Percentiles rank a stretch among this genome's conserved stretches.
Conservation (phyloP, 1,284 basidiomycete species). For the Moesziomyces sp. region DNA sequence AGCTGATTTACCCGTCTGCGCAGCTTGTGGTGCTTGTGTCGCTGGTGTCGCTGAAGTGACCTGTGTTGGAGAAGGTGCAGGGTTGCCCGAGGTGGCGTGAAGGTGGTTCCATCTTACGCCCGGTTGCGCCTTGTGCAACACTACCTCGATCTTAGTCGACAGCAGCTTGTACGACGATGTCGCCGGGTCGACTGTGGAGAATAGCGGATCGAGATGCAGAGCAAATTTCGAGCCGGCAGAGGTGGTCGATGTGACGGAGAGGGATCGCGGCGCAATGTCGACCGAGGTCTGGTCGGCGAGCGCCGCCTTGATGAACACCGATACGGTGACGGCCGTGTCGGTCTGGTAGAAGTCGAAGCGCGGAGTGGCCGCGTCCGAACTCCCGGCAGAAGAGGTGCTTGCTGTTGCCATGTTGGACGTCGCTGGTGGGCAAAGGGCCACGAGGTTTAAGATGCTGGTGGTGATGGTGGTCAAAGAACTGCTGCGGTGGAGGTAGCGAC, state of each 20-base stretch:
- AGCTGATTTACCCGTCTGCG: conserved; percentile 2
- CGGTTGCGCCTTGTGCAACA: conserved; percentile 46
- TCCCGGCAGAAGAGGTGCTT: conserved; percentile 1
- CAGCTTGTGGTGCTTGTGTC: conserved; percentile 7
- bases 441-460: conserved; percentile 5
- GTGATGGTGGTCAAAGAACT: neutral
- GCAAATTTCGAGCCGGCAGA: conserved; percentile 25
- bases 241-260: conserved; percentile 25
- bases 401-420: conserved; percentile 9
- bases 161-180: conserved; percentile 45
- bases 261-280: conserved; percentile 19
- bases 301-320: conserved; percentile 59
- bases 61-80: neutral
- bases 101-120: conserved; percentile 47
- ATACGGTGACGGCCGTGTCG: conserved; percentile 54
- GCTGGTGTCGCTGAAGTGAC: conserved; percentile 20
- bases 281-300: conserved; percentile 44
- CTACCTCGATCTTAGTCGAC: conserved; percentile 59
- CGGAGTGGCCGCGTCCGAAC: conserved; percentile 14
- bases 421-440: neutral
- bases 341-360: conserved; percentile 68
- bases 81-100: conserved; percentile 1
- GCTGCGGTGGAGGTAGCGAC: conserved; percentile 3
- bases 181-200: conserved; percentile 28
- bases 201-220: conserved; percentile 43